Evolutionary conservation across 73 alveolate species (phyloP).

Genomic region (Stentor roeselii): DNA sequence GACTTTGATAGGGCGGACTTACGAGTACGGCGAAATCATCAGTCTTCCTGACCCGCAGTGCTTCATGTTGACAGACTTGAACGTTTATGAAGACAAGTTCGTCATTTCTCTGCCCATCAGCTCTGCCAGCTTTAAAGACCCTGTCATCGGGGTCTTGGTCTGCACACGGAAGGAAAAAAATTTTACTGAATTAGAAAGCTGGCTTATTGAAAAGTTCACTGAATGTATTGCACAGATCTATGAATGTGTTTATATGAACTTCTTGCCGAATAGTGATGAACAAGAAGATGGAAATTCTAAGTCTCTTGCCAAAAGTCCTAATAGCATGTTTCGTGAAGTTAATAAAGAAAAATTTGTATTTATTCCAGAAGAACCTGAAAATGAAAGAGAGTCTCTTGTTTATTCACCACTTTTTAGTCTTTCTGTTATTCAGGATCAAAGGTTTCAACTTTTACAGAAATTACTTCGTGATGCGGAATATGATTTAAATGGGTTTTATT

Average conservation of each 20-base stretch:
- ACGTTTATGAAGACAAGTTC: background rate
- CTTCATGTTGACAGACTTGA: background rate
- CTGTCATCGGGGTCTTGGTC: conserved; percentile 7
- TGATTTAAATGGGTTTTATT: no score
- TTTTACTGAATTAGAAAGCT: background rate
- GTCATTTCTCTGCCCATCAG: background rate
- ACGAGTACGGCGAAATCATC: background rate
- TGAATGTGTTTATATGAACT: background rate
- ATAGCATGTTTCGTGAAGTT: background rate
- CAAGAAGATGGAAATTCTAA: background rate
- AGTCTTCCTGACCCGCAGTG: background rate
- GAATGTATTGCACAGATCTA: background rate
- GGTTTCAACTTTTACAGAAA: background rate
- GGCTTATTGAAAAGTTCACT: conserved; percentile 18
- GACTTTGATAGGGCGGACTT: background rate
- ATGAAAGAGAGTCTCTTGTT: background rate
- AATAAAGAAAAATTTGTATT: background rate
- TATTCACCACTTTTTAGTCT: background rate
- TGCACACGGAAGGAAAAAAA: background rate
- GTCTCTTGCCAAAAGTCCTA: background rate
- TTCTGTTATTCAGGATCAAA: background rate
- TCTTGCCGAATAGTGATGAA: background rate
- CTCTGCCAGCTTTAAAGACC: background rate
- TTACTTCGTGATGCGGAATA: background rate
- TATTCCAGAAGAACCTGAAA: background rate